Evolutionary conservation across 2,329 filamentous ascomycete species (phyloP), one percentile per base, ranked within the genome.

Genomic region (Incumbomyces delicatus): DNA sequence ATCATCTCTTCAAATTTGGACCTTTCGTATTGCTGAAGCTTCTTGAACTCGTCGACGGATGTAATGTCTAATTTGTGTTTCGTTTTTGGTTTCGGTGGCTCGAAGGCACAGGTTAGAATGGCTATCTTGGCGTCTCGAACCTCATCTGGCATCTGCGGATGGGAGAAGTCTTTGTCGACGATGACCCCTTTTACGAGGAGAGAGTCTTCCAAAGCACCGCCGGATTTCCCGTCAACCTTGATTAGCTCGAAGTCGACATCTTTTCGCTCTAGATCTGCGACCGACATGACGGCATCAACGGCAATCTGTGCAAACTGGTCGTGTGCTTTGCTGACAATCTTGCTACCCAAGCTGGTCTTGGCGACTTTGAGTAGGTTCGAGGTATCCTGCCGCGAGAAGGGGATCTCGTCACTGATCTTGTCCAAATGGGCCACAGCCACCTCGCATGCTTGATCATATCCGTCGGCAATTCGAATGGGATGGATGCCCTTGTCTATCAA

Each of bases 401-500:
- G 75, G 60, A 98, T 88, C 49, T 81, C 80, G 65, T 98, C 94
- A 58, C 87, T 89, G 66, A 98, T 95, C 61, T 78, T 81, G 69
- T 98, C 92, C 43, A 98, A 76, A 71, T 95, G 86, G 27, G 83
- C 81, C 47, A 96, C 85, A 36, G 92, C 92, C 59, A 96, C 90
- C 66, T 98, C 94, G 64, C 94, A 98, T 48, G 92, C 92, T 61
- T 94, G 82, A 65, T 98, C 92, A 70, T 95, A 98, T 44, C 92
- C 92, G 68, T 98, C 92, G 55, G 94, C 94, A 70, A 98, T 96
- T 59, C 94, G 78, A 66, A 98, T 98, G 52, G 92, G 92, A 71
- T 98, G 92, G 60, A 98, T 98, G 64, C 92, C 94, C 78, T 98
- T 98, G 77, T 98, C 94, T 66, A 98, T 96, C 58, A 98, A 79